Evolutionary conservation across 768 basidiomycete species (phyloP), one percentile per base, ranked within the genome.

Genomic region (Leucogyrophana mollusca): DNA sequence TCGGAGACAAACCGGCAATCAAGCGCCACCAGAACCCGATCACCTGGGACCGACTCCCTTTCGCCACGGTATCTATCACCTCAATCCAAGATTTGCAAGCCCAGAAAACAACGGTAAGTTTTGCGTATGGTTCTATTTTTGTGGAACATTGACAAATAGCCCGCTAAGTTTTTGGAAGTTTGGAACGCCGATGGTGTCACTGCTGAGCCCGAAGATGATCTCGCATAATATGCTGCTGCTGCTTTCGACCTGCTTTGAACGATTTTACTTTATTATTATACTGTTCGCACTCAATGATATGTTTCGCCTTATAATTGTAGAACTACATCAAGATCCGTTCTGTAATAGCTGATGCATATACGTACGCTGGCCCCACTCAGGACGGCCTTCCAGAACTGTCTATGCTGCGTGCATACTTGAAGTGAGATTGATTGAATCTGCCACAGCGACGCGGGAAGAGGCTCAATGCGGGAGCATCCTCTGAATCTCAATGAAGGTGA

Each of bases 111-210:
- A 76, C 71, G 57, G 94, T 94, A 59, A 60, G 82, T 65, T 36
- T 13, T 57, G 59, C 47, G 47, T 34, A 57, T 50, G 4, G 42
- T 0, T 21, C 10, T 4, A 11, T 11, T 4, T n/a, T 22, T 17
- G n/a, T 33, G 32, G 14, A 33, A 58, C 34, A 1, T 32, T 34
- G 13, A 30, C 27, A 30, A 6, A 30, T 16, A 18, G 22, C 7
- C 32, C 8, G 2, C 24, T 6, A 49, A 90, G 85, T 86, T 89
- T 64, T 68, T 88, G 43, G 79, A 82, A 51, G 80, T 89, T 43
- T 92, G 88, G 87, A 85, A 83, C 43, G 88, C 87, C 58, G 88
- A 90, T 55, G 89, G 88, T 20, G 73, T 87, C 27, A 72, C 73
- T 11, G 82, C 77, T 3, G 88, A 90, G 63, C 77, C 76, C 9